Conservation (phyloP, 768 basidiomycete genomes). For the Suillus bovinus region DNA sequence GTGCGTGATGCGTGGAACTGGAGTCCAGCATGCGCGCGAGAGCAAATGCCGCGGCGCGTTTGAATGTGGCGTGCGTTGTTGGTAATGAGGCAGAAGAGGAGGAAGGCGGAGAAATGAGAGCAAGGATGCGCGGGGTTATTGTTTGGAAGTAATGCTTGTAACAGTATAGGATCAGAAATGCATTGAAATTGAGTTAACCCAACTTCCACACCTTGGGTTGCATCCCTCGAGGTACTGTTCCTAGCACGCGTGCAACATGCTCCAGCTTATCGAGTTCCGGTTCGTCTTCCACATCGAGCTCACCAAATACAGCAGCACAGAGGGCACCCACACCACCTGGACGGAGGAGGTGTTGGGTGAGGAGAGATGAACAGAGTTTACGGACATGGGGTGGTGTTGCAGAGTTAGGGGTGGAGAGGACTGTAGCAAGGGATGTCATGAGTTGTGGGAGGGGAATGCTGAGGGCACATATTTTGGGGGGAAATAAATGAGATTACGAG, state of each 20-base stretch:
- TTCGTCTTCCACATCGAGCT: slow-evolving; percentile 52
- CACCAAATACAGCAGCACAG: slow-evolving; percentile 67
- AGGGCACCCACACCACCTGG: slow-evolving; percentile 71
- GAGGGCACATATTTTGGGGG: neutral
- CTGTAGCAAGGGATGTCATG: slow-evolving; percentile 61
- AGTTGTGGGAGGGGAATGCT: slow-evolving; percentile 65
- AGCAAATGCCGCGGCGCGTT: slow-evolving; percentile 65
- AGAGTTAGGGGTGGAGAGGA: slow-evolving; percentile 43
- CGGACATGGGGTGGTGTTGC: slow-evolving; percentile 51
- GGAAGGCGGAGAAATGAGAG: slow-evolving; percentile 38
- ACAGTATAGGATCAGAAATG: neutral
- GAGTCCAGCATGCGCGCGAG: slow-evolving; percentile 64
- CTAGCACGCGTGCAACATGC: slow-evolving; percentile 64
- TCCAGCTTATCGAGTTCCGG: slow-evolving; percentile 70
- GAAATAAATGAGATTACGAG: slow-evolving; percentile 9
- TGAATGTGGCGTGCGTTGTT: slow-evolving; percentile 41
- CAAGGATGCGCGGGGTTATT: slow-evolving; percentile 56
- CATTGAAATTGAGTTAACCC: neutral
- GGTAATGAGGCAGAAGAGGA: neutral
- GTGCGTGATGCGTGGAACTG: slow-evolving; percentile 18
- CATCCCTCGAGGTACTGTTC: slow-evolving; percentile 58
- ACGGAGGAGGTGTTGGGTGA: slow-evolving; percentile 70
- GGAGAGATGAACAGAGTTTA: slow-evolving; percentile 58
- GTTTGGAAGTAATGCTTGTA: slow-evolving; percentile 62
- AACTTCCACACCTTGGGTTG: slow-evolving; percentile 46